These are phyloP conservation scores for Paraphaeosphaeria minitans DNA, from an alignment of 2,329 filamentous ascomycete species.

Conservation along the genomic window DNA sequence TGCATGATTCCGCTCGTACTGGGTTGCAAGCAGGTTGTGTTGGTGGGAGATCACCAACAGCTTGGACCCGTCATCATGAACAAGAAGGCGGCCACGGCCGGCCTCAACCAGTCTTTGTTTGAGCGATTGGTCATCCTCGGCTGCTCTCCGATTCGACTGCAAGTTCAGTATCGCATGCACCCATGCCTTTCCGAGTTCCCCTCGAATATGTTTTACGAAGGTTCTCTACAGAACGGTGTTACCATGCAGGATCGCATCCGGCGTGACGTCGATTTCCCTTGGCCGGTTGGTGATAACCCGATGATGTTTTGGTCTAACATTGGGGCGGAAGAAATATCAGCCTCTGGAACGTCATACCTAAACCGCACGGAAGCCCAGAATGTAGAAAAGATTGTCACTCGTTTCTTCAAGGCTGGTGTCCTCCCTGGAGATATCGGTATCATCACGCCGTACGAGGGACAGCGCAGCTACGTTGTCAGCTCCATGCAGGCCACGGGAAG, in stretches of 20 bases:
- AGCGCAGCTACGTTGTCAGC: conserved; percentile 96
- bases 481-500: conserved; percentile 99
- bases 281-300: conserved; percentile 89
- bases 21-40: conserved; percentile 98
- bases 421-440: conserved; percentile 92
- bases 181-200: conserved; percentile 96
- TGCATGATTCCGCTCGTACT: conserved; percentile 98
- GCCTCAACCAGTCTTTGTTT: conserved; percentile 96
- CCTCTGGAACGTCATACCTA: conserved; percentile 95
- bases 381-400: conserved; percentile 96
- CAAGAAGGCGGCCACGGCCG: conserved; percentile 98
- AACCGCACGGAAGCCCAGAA: conserved; percentile 97
- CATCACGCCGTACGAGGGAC: conserved; percentile 97
- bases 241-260: conserved; percentile 86
- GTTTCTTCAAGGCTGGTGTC: conserved; percentile 99
- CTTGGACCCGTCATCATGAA: conserved; percentile 99
- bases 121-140: conserved; percentile 94
- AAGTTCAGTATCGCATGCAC: conserved; percentile 99
- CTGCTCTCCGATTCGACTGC: conserved; percentile 86
- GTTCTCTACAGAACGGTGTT: conserved; percentile 94
- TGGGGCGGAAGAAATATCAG: conserved; percentile 96
- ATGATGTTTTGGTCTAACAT: conserved; percentile 99
- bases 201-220: conserved; percentile 99
- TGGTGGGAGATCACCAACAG: conserved; percentile 98
- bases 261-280: conserved; percentile 95